Base-by-base conservation (phyloP, 768 basidiomycete species). In the Mrakia gelida region DNA sequence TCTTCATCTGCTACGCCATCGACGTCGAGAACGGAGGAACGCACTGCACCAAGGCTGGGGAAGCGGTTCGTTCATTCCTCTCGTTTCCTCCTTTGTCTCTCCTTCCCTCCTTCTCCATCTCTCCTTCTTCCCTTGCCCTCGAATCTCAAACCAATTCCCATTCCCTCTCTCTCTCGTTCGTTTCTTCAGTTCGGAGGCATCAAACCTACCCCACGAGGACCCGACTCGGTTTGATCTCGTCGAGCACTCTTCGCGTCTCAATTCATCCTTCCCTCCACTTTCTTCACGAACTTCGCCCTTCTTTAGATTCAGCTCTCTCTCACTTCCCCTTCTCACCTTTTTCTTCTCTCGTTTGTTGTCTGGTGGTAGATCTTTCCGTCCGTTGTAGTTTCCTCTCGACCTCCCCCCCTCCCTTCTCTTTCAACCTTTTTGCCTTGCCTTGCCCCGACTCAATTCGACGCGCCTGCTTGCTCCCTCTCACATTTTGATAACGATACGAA, bases 1-100 rank as follows among this genome's bases (percentile, higher is more conserved):
- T 91, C 77, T 91, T 90, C 81, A 85, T 91, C 65, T 91, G 91
- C 80, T 89, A 90, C 81, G 89, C 89, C 79, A 89, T 91, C 62
- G 90, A 91, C 81, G 86, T 88, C 79, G 88, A 89, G 38, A 83
- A 85, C 3, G 89, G 89, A 3, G 85, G 87, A 59, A 84, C 83
- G 61, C 88, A 88, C 72, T 86, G 86, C 73, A 85, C 86, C 43
- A 87, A 89, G 80, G 90, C 89, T 18, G 88, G 88, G 79, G 84
- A 86, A 30, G 88, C 89, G 49, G 90, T 91, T 80, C 83, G 88
- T 84, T n/a, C 41, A 8, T 52, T 4, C 41, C 18, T 45, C 15
- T 45, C 15, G 9, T 15, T 45, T 45, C 45, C 45, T 45, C 45
- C 73, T 13, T 16, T 73, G 7, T 30, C 11, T 30, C 11, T 3